phyloP scores from a whole-genome alignment of 495 filamentous ascomycete genomes.

The Penicillium bovifimosum region DNA sequence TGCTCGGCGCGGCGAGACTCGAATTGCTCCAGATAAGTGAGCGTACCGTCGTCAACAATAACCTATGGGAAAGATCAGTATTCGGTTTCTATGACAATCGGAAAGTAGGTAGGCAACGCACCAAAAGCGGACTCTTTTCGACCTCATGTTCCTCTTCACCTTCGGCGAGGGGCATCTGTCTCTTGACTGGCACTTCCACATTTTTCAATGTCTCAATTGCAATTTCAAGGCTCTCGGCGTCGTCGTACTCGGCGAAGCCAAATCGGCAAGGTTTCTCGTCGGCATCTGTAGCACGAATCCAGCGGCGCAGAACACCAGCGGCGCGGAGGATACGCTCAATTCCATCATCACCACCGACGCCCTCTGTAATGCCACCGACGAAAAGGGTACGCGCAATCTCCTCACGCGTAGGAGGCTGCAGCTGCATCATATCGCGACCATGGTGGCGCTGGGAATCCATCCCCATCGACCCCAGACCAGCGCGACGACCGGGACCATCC shows the following conservation, averaged over 20 bases:
- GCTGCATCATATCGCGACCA: conserved; percentile 66
- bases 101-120: conserved; percentile 35
- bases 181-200: conserved; percentile 78
- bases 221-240: conserved; percentile 79
- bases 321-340: conserved; percentile 75
- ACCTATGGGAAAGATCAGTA: conserved; percentile 42
- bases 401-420: conserved; percentile 81
- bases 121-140: conserved; percentile 64
- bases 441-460: conserved; percentile 64
- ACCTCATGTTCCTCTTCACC: conserved; percentile 53
- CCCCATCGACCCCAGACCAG: conserved; percentile 62
- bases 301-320: conserved; percentile 74
- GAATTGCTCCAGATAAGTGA: conserved; percentile 77
- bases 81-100: not conserved
- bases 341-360: conserved; percentile 69
- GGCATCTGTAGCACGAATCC: conserved; percentile 76
- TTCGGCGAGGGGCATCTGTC: conserved; percentile 46
- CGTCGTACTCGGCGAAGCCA: conserved; percentile 96
- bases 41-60: conserved; percentile 73
- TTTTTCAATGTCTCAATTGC: conserved; percentile 84
- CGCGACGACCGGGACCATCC: conserved; percentile 50
- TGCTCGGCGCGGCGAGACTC: conserved; percentile 60
- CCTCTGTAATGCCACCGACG: conserved; percentile 77
- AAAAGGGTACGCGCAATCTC: conserved; percentile 90
- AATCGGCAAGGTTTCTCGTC: conserved; percentile 82